phyloP scores from a whole-genome alignment of 1,284 basidiomycete genomes.

The Boletellus dicymbophilus region DNA sequence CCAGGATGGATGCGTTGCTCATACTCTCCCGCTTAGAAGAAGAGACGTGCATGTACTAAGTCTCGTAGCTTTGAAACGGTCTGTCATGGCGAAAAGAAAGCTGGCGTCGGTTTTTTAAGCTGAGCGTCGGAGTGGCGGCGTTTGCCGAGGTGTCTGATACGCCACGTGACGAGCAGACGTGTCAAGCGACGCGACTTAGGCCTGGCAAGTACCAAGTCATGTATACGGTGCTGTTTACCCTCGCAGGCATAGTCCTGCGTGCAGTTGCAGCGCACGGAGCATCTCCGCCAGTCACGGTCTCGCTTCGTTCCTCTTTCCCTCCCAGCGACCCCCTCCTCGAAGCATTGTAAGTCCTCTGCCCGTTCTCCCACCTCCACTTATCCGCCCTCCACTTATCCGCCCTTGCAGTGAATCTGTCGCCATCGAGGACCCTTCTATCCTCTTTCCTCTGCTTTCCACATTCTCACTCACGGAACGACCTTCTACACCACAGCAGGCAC shows the following conservation, averaged over 20 bases:
- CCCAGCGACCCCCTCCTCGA: slow-evolving; percentile 78
- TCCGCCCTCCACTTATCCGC: slow-evolving; percentile 6
- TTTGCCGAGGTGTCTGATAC: slow-evolving; percentile 3
- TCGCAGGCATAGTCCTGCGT: slow-evolving; percentile 21
- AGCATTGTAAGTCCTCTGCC: slow-evolving; percentile 61
- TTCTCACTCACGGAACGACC: slow-evolving; percentile 16
- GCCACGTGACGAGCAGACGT: slow-evolving; percentile 27
- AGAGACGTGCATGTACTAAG: slow-evolving; percentile 43
- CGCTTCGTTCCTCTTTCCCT: slow-evolving; percentile 80
- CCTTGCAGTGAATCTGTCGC: slow-evolving; percentile 56
- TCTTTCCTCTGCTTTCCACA: slow-evolving; percentile 30
- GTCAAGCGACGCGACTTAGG: slow-evolving; percentile 15
- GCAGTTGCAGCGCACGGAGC: slow-evolving; percentile 23
- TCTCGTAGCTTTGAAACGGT: slow-evolving; percentile 55
- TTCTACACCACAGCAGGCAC: slow-evolving; percentile 48
- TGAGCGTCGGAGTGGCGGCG: slow-evolving; percentile 19
- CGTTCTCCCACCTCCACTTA: not conserved
- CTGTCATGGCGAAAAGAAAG: slow-evolving; percentile 32
- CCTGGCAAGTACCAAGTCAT: no score
- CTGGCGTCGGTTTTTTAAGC: slow-evolving; percentile 7
- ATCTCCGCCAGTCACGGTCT: slow-evolving; percentile 76
- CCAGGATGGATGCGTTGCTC: slow-evolving; percentile 52
- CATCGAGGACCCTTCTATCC: slow-evolving; percentile 25
- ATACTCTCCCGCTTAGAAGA: slow-evolving; percentile 64
- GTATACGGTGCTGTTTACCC: slow-evolving; percentile 15